Conservation (phyloP, 2,329 filamentous ascomycete genomes). For the Akanthomyces lecanii region DNA sequence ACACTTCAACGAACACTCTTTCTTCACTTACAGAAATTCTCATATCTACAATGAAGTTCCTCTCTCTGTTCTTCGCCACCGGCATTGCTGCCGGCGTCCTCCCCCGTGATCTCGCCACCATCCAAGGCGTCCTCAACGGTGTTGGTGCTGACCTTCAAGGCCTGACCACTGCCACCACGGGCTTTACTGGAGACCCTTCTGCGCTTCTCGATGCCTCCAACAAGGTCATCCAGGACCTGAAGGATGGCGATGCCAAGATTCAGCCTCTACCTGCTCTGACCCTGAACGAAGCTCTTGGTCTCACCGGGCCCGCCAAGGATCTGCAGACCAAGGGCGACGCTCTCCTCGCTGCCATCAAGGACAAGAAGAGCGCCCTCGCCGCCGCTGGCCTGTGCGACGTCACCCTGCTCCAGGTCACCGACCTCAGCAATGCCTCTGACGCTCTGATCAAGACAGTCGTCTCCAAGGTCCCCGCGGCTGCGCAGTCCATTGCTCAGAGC, state of each 20-base stretch:
- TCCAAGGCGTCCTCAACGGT: conserved; percentile 17
- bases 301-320: conserved; percentile 19
- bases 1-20: not conserved
- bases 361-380: conserved; percentile 26
- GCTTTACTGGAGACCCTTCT: conserved; percentile 24
- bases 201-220: conserved; percentile 22
- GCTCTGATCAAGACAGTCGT: conserved; percentile 29
- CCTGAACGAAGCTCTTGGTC: conserved; percentile 20
- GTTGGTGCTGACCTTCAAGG: conserved; percentile 19
- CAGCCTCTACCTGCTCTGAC: conserved; percentile 17
- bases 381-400: conserved; percentile 27
- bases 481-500: conserved; percentile 26
- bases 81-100: conserved; percentile 12
- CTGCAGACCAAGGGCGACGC: conserved; percentile 26
- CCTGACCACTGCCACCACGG: conserved; percentile 24
- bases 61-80: not conserved
- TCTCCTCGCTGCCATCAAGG: conserved; percentile 25
- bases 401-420: conserved; percentile 23
- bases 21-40: not conserved
- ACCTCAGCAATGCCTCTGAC: conserved; percentile 24
- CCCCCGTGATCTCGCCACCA: conserved; percentile 18
- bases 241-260: conserved; percentile 20
- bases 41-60: conserved; percentile 6
- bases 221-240: conserved; percentile 21
- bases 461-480: conserved; percentile 27